A percentile compares a stretch with the other conserved stretches of the same genome.
Conservation (phyloP, 352 stramenopile genomes). For the Aphanomyces stellatus region DNA sequence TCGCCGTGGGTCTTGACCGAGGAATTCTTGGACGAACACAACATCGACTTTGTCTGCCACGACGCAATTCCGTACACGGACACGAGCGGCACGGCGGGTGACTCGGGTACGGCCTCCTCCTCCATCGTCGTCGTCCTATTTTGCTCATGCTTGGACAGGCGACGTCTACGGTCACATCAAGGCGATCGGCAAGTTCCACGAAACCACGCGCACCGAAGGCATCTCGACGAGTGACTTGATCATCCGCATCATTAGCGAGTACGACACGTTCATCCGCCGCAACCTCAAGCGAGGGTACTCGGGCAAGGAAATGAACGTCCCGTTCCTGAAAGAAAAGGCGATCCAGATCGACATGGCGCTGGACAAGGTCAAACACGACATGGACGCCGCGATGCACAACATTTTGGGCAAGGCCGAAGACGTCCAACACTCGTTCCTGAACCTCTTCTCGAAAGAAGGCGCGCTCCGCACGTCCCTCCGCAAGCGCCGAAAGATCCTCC, state of each 20-base stretch:
- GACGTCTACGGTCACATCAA: constrained; percentile 85
- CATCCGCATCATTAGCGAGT: constrained; percentile 85
- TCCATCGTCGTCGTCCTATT: neutral
- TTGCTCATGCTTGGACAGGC: constrained; percentile 2
- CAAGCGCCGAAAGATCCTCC: constrained; percentile 77
- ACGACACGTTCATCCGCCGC: constrained; percentile 87
- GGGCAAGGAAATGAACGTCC: constrained; percentile 90
- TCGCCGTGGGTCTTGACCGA: constrained; percentile 82
- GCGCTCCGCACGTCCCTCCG: constrained; percentile 60
- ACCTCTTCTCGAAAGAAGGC: constrained; percentile 71
- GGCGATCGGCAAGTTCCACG: constrained; percentile 76
- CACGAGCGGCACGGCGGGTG: constrained; percentile 51
- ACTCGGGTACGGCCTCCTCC: constrained; percentile 23
- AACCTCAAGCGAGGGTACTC: constrained; percentile 85
- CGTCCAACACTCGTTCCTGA: constrained; percentile 66
- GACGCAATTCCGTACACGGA: constrained; percentile 81
- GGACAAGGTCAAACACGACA: constrained; percentile 75
- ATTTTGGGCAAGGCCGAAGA: constrained; percentile 69
- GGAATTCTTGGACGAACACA: constrained; percentile 73
- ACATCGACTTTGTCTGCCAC: constrained; percentile 87
- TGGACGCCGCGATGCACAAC: constrained; percentile 70
- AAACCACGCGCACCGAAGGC: constrained; percentile 76
- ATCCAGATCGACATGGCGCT: constrained; percentile 85
- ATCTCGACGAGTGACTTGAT: constrained; percentile 88
- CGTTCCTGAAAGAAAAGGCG: constrained; percentile 79